Conservation (phyloP, 768 basidiomycete species). For the Pleurotus giganteus region DNA sequence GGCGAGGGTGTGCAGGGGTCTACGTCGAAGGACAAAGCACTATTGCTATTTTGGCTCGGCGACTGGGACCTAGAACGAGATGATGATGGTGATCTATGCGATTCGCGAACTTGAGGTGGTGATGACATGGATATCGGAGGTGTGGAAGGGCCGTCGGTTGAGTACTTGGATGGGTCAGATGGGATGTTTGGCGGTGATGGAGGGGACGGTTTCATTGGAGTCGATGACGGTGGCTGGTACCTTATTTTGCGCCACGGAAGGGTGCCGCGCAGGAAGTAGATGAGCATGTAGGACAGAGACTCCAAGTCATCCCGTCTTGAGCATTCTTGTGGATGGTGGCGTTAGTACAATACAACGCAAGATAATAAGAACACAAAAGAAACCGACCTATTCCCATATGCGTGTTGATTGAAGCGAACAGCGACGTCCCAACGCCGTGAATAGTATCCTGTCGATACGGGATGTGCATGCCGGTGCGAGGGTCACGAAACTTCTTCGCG, state of each 20-base stretch:
- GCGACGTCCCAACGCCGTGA: constrained; percentile 76
- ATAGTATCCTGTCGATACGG: constrained; percentile 72
- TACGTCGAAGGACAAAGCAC: constrained; percentile 9
- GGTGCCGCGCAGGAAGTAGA: constrained; percentile 76
- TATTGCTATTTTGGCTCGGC: background rate
- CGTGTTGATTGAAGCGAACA: constrained; percentile 74
- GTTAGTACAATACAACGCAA: constrained; percentile 9
- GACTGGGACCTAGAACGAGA: background rate
- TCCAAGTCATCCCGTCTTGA: constrained; percentile 80
- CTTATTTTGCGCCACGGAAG: constrained; percentile 78
- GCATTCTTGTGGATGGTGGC: constrained; percentile 44
- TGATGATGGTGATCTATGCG: background rate
- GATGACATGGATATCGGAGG: constrained; percentile 5
- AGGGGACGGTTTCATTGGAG: constrained; percentile 25
- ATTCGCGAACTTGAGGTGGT: background rate
- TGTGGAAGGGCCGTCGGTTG: background rate
- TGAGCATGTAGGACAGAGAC: constrained; percentile 78
- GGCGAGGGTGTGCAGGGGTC: constrained; percentile 7
- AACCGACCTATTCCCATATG: constrained; percentile 71
- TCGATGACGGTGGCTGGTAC: constrained; percentile 19
- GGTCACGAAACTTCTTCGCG: constrained; percentile 74
- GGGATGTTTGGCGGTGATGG: constrained; percentile 16
- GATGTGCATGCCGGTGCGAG: constrained; percentile 62
- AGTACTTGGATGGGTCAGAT: constrained; percentile 2
- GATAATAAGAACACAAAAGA: constrained; percentile 4